These are phyloP conservation scores for Malus sieversii DNA, from an alignment of 306 rosid species.

Conservation along the genomic window DNA sequence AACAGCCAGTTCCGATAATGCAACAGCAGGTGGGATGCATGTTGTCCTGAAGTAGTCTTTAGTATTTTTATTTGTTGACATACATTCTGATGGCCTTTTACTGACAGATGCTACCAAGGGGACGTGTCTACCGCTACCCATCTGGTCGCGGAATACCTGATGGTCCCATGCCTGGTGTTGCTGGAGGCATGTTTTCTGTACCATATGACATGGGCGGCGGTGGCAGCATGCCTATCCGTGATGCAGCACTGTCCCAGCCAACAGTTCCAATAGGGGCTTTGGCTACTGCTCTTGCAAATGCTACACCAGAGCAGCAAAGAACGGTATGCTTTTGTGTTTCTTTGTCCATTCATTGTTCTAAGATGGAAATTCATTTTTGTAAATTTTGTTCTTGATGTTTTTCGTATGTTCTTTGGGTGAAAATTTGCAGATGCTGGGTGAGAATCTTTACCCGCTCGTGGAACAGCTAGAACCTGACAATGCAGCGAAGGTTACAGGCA, in stretches of 20 bases:
- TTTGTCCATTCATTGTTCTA: neutral
- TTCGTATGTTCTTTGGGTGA: neutral
- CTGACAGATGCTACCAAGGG: conserved; percentile 85
- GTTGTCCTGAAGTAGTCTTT: neutral
- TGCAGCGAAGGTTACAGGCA: conserved; percentile 97
- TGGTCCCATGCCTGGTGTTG: conserved; percentile 83
- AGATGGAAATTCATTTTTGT: neutral
- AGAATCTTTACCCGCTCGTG: conserved; percentile 93
- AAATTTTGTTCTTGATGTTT: neutral
- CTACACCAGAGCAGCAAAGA: conserved; percentile 95
- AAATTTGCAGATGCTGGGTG: conserved; percentile 84
- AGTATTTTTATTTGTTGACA: neutral
- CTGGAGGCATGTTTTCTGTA: conserved; percentile 94
- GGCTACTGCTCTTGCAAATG: conserved; percentile 92
- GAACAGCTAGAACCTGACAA: conserved; percentile 93
- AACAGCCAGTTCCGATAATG: conserved; percentile 85
- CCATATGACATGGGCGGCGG: conserved; percentile 83
- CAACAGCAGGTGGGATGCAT: conserved; percentile 68
- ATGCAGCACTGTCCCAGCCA: conserved; percentile 65
- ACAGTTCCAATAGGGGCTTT: conserved; percentile 82
- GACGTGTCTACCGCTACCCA: conserved; percentile 88
- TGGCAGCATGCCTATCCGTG: conserved; percentile 76
- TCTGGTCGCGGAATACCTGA: conserved; percentile 83
- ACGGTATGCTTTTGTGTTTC: conserved; percentile 43
- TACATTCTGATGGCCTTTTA: conserved; percentile 10